Percentiles rank a stretch among this genome's conserved stretches.
Evolutionary conservation across 2,329 filamentous ascomycete genomes (phyloP).

Genomic region (Chaetomium strumarium): DNA sequence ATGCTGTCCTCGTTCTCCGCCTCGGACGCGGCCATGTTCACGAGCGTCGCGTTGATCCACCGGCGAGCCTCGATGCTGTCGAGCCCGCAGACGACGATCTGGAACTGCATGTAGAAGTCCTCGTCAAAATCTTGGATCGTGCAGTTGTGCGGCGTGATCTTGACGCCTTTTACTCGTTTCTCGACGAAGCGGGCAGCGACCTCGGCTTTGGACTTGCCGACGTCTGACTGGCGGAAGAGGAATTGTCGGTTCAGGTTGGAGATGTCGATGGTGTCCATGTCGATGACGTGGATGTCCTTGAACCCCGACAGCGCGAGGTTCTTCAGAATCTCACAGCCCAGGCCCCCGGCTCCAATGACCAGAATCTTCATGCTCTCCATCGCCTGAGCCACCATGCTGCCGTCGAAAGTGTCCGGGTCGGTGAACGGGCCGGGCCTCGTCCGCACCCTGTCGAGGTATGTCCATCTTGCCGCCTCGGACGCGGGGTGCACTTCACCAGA

Average conservation of each 20-base stretch:
- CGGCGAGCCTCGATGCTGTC: constrained; percentile 96
- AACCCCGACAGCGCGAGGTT: constrained; percentile 93
- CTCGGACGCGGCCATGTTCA: constrained; percentile 89
- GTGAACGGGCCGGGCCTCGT: constrained; percentile 75
- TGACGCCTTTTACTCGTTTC: constrained; percentile 80
- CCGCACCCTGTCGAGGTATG: constrained; percentile 76
- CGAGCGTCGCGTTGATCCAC: constrained; percentile 94
- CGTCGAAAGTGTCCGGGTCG: constrained; percentile 52
- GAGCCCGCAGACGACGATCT: constrained; percentile 85
- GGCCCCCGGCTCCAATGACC: constrained; percentile 79
- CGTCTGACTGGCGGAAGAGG: constrained; percentile 84
- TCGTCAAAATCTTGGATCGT: constrained; percentile 97
- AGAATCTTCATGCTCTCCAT: constrained; percentile 70
- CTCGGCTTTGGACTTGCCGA: constrained; percentile 89
- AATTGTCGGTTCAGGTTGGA: constrained; percentile 98
- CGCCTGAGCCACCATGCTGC: constrained; percentile 47
- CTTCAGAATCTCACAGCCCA: constrained; percentile 96
- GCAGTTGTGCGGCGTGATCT: constrained; percentile 88
- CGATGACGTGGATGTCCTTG: constrained; percentile 95
- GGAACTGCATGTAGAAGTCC: constrained; percentile 95
- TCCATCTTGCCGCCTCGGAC: constrained; percentile 37
- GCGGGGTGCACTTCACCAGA: constrained; percentile 18
- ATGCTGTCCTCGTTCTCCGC: constrained; percentile 73
- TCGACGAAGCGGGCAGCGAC: constrained; percentile 90
- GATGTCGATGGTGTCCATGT: constrained; percentile 99